phyloP scores from a whole-genome alignment of 2,329 filamentous ascomycete species.

The Sclerotinia glacialis region DNA sequence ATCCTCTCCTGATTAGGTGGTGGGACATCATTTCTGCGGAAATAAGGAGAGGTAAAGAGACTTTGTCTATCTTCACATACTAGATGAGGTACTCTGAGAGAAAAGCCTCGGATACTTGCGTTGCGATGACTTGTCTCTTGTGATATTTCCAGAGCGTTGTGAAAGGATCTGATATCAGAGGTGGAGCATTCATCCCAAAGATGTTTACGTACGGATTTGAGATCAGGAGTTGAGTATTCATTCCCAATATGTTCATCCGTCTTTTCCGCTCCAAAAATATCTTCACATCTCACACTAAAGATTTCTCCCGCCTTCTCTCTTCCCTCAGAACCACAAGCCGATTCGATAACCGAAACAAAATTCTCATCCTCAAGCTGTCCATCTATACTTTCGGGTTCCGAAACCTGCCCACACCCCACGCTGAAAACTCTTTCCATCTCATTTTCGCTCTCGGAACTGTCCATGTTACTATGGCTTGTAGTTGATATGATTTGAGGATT shows the following conservation, averaged over 20 bases:
- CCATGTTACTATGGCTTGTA: not conserved
- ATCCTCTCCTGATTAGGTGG: not conserved
- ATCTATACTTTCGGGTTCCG: not conserved
- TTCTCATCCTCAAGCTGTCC: too few relatives aligned
- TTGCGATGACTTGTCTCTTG: not conserved
- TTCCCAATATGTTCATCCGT: not conserved
- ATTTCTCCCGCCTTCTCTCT: not conserved
- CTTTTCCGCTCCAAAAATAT: not conserved
- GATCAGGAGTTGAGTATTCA: not conserved
- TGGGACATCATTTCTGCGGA: not conserved
- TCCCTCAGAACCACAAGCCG: not conserved
- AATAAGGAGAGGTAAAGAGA: not conserved
- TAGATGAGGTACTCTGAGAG: not conserved
- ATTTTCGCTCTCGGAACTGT: not conserved
- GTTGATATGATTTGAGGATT: not conserved
- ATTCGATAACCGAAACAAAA: not conserved
- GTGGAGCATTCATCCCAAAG: not conserved
- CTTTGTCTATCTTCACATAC: not conserved
- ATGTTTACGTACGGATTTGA: not conserved
- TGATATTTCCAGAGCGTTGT: not conserved
- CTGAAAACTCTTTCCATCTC: not conserved
- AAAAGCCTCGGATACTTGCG: not conserved
- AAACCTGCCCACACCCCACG: too few relatives aligned
- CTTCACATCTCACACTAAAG: not conserved
- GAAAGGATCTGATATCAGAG: not conserved